A percentile compares a stretch with the other conserved stretches of the same genome.
Conservation (phyloP, 805 yeast genomes). For the Saccharomycopsis sp. region DNA sequence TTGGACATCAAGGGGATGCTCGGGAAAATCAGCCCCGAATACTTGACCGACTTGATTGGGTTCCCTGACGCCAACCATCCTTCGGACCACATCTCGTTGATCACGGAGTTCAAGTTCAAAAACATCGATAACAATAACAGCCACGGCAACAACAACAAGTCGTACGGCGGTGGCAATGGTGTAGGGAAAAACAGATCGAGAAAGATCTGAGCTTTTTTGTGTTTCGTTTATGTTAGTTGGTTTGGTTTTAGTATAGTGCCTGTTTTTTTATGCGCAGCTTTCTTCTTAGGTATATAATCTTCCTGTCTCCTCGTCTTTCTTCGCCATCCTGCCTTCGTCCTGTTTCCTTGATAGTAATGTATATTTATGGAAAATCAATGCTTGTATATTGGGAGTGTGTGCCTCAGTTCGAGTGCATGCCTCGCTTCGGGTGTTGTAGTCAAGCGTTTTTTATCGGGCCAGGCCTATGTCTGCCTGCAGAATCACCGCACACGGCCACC, state of each 20-base stretch:
- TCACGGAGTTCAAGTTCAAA: constrained; percentile 69
- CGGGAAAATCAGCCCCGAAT: constrained; percentile 77
- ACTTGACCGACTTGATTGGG: constrained; percentile 73
- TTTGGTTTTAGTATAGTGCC: not conserved
- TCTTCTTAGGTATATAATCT: constrained; percentile 3
- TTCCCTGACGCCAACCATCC: constrained; percentile 93
- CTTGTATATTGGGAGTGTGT: too few species aligned
- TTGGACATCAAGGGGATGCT: constrained; percentile 78
- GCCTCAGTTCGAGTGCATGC: too few species aligned
- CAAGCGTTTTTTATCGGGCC: too few species aligned
- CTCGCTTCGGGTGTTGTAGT: too few species aligned
- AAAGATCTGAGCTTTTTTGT: constrained; percentile 23
- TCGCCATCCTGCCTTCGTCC: not conserved
- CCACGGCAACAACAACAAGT: constrained; percentile 22
- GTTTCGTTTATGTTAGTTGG: not conserved
- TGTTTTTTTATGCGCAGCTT: constrained; percentile 5
- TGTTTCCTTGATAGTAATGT: not conserved
- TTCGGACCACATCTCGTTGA: constrained; percentile 88
- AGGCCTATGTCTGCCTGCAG: too few species aligned
- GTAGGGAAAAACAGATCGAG: constrained; percentile 22
- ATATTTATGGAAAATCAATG: not conserved
- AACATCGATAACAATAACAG: constrained; percentile 29
- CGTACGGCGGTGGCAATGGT: not conserved
- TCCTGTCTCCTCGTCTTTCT: constrained; percentile 4
- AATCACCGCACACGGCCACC: too few species aligned